Evolutionary conservation across 305 asterid species (phyloP).

Genomic region (Fraxinus baroniana): DNA sequence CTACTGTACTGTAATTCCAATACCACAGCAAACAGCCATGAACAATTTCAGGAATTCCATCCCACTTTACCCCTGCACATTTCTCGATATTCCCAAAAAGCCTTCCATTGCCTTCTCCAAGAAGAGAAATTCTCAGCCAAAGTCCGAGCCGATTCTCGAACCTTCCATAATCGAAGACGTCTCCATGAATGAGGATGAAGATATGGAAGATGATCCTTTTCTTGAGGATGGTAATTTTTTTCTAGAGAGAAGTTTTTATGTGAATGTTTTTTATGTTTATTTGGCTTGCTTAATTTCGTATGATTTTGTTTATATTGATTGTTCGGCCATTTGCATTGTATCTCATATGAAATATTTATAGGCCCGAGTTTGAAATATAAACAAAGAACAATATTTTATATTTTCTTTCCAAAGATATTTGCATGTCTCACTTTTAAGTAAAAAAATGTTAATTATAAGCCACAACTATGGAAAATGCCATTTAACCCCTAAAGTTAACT

Average conservation of each 20-base stretch:
- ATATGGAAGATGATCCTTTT: constrained; percentile 32
- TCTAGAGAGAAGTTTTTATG: not conserved
- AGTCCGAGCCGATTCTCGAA: constrained; percentile 47
- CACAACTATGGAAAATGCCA: not conserved
- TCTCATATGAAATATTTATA: not conserved
- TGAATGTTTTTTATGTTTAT: not conserved
- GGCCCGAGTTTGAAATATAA: not conserved
- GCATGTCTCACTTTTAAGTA: not conserved
- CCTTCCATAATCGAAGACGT: constrained; percentile 50
- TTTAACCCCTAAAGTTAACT: no score
- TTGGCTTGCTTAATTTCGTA: not conserved
- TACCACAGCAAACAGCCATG: constrained; percentile 26
- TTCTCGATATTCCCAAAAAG: constrained; percentile 15
- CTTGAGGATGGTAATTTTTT: constrained; percentile 39
- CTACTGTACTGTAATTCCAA: constrained; percentile 9
- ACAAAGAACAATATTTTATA: not conserved
- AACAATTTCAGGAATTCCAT: constrained; percentile 1
- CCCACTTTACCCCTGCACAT: constrained; percentile 26
- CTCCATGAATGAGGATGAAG: constrained; percentile 37
- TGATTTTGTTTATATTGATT: not conserved
- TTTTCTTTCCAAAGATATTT: not conserved
- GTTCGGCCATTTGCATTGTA: not conserved
- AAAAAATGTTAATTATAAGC: not conserved
- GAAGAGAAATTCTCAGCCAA: constrained; percentile 43
- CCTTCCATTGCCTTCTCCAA: constrained; percentile 37